phyloP scores from a whole-genome alignment of 2,329 filamentous ascomycete species.

The Aspergillus niger region DNA sequence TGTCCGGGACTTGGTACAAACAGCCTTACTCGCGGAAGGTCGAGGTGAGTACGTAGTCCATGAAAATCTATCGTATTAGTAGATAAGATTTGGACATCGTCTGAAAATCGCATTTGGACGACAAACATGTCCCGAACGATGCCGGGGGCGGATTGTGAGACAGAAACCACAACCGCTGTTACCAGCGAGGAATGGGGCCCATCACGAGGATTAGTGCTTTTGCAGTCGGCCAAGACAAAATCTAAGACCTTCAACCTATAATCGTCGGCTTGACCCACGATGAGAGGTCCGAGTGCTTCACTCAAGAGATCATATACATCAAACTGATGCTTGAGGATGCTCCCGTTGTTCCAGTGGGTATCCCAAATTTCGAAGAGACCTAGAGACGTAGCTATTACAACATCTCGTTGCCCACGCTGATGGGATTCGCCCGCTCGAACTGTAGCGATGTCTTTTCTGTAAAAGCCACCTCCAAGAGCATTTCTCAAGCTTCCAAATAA shows the following conservation, averaged over 20 bases:
- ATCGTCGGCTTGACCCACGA: conserved; percentile 53
- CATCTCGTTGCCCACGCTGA: conserved; percentile 78
- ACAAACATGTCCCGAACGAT: conserved; percentile 67
- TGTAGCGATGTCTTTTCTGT: conserved; percentile 76
- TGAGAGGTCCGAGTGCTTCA: conserved; percentile 60
- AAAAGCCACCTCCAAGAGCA: conserved; percentile 68
- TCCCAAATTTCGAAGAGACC: conserved; percentile 84
- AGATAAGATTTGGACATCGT: conserved; percentile 60
- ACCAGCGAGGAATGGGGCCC: conserved; percentile 56
- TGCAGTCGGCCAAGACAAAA: conserved; percentile 62
- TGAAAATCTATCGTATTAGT: conserved; percentile 70
- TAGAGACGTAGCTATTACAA: conserved; percentile 75
- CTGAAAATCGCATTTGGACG: conserved; percentile 68
- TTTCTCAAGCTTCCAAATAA: conserved; percentile 81
- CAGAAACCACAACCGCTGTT: conserved; percentile 62
- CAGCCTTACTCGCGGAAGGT: conserved; percentile 61
- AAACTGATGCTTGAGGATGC: conserved; percentile 70
- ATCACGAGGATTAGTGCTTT: conserved; percentile 47
- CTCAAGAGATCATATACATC: conserved; percentile 69
- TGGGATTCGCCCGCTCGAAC: conserved; percentile 72
- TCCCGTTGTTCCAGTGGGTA: conserved; percentile 82
- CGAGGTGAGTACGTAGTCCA: conserved; percentile 49
- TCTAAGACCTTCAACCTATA: conserved; percentile 75
- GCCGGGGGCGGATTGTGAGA: conserved; percentile 54
- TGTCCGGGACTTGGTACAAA: conserved; percentile 77